Conservation (phyloP, 257 asterid genomes). For the Gentiana straminea region DNA sequence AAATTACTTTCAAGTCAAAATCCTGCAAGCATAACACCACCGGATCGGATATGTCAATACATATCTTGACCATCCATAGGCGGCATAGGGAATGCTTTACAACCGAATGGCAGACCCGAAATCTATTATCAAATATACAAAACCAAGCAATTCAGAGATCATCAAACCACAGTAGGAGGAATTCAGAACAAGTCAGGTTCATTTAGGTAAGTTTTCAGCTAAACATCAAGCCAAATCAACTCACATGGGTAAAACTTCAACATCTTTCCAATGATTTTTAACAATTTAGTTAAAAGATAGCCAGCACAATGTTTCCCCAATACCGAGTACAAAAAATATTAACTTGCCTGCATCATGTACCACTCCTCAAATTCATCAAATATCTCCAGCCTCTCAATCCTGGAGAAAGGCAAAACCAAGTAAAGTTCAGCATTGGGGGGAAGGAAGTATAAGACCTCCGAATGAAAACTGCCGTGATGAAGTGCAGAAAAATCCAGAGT, state of each 20-base stretch:
- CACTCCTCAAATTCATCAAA: constrained; percentile 65
- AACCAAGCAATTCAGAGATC: neutral
- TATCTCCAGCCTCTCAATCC: constrained; percentile 92
- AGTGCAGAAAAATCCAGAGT: constrained; percentile 12
- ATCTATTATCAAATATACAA: neutral
- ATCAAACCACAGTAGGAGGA: neutral
- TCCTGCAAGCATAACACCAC: neutral
- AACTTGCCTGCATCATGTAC: constrained; percentile 98
- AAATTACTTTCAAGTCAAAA: too few relatives aligned
- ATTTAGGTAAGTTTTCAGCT: too few relatives aligned
- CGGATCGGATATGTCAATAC: neutral
- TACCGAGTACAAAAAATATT: constrained; percentile 4
- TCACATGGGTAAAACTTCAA: neutral
- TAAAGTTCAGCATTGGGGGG: constrained; percentile 10
- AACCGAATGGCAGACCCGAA: neutral
- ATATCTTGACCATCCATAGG: neutral
- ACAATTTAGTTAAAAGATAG: neutral
- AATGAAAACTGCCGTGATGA: constrained; percentile 15
- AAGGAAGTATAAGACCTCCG: constrained; percentile 6
- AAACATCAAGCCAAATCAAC: too few relatives aligned
- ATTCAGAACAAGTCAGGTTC: too few relatives aligned
- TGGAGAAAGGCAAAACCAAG: constrained; percentile 24
- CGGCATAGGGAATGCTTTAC: neutral
- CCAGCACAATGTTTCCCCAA: too few relatives aligned
- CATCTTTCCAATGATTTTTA: neutral